A percentile compares a stretch with the other conserved stretches of the same genome.
These are phyloP conservation scores for Panicum virgatum DNA, from an alignment of 202 grass and related monocot genomes.

Conservation along the genomic window DNA sequence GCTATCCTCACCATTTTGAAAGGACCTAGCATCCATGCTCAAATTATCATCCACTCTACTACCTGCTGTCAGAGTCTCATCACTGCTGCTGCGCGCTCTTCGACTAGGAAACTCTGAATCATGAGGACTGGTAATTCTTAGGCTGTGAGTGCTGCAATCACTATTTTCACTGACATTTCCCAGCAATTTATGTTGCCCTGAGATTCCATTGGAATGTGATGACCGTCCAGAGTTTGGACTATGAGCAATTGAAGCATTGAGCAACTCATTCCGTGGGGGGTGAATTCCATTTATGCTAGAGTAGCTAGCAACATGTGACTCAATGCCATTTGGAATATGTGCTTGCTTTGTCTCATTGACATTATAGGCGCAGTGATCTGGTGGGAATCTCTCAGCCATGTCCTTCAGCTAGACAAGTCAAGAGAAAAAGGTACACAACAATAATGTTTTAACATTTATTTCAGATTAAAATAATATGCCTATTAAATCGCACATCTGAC, in stretches of 20 bases:
- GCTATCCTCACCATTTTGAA: slow-evolving; percentile 53
- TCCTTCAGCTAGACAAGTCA: slow-evolving; percentile 76
- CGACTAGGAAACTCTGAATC: slow-evolving; percentile 39
- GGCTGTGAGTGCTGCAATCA: slow-evolving; percentile 50
- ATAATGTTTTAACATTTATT: slow-evolving; percentile 32
- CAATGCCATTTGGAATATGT: slow-evolving; percentile 54
- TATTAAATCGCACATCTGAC: neutral
- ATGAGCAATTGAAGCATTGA: slow-evolving; percentile 39
- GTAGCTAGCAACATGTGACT: slow-evolving; percentile 36
- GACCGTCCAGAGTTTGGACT: slow-evolving; percentile 32
- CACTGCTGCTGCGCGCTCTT: slow-evolving; percentile 46
- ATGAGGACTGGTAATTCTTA: slow-evolving; percentile 40
- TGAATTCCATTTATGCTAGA: slow-evolving; percentile 56
- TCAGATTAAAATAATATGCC: slow-evolving; percentile 13
- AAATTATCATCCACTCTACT: slow-evolving; percentile 52
- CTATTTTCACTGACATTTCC: slow-evolving; percentile 50
- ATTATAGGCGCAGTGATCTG: slow-evolving; percentile 50
- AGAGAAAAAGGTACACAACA: slow-evolving; percentile 21
- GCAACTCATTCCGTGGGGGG: slow-evolving; percentile 41
- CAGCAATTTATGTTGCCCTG: slow-evolving; percentile 42
- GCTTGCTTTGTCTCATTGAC: slow-evolving; percentile 48
- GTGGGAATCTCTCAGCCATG: slow-evolving; percentile 82
- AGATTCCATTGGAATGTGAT: slow-evolving; percentile 49
- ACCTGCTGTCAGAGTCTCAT: slow-evolving; percentile 53
- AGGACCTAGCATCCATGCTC: slow-evolving; percentile 45